phyloP scores from a whole-genome alignment of 208 protist species.

The Leishmania guyanensis region DNA sequence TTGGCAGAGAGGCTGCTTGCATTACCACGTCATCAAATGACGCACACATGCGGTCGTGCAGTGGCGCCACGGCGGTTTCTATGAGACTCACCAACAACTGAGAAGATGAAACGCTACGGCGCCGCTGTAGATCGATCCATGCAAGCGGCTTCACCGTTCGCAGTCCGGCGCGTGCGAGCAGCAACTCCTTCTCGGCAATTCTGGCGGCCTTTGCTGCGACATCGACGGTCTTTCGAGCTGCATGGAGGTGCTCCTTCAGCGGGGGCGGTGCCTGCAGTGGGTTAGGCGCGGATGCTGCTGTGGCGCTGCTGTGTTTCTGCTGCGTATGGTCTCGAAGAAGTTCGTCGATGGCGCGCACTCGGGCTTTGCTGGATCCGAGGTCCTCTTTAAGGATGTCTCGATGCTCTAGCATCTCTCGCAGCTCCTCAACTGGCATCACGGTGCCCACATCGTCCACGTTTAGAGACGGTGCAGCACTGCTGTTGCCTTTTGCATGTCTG shows the following conservation, averaged over 20 bases:
- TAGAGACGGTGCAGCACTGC: not conserved
- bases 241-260: not conserved
- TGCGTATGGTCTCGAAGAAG: not conserved
- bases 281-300: not conserved
- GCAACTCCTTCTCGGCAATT: constrained; percentile 18
- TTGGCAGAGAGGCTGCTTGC: constrained; percentile 10
- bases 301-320: not conserved
- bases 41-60: constrained; percentile 7
- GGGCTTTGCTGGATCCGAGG: constrained; percentile 34
- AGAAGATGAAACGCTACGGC: constrained; percentile 9
- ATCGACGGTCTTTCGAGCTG: not conserved
- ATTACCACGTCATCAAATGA: constrained; percentile 14
- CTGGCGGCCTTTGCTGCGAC: constrained; percentile 4
- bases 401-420: constrained; percentile 38
- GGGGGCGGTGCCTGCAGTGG: not conserved
- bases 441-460: not conserved
- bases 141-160: constrained; percentile 22
- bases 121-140: constrained; percentile 31
- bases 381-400: constrained; percentile 30
- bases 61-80: constrained; percentile 14
- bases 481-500: not conserved
- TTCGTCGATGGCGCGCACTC: constrained; percentile 35
- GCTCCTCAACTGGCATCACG: constrained; percentile 27
- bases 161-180: constrained; percentile 28
- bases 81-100: constrained; percentile 7